These are phyloP conservation scores for Sabuloglossum arenarium DNA, from an alignment of 495 filamentous ascomycete species.

Conservation along the genomic window DNA sequence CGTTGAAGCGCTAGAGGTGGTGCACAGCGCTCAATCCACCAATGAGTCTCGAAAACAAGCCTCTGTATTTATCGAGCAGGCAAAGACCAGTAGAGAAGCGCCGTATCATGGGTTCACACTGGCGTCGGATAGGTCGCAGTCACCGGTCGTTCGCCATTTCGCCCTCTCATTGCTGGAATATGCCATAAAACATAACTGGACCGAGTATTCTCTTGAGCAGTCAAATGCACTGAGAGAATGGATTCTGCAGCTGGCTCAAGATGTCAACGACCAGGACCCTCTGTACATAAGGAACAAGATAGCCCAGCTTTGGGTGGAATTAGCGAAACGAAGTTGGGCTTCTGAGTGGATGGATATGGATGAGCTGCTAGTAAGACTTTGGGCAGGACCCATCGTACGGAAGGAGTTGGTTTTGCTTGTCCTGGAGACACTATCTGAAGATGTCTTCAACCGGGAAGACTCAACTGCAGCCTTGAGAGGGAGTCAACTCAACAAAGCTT, in stretches of 20 bases:
- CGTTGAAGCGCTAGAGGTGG: constrained; percentile 60
- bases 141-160: constrained; percentile 75
- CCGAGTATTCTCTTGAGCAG: constrained; percentile 42
- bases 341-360: constrained; percentile 93
- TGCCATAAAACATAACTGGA: constrained; percentile 64
- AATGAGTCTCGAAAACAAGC: constrained; percentile 76
- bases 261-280: constrained; percentile 51
- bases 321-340: constrained; percentile 84
- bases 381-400: constrained; percentile 50
- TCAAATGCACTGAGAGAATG: constrained; percentile 42
- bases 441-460: constrained; percentile 83
- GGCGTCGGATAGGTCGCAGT: constrained; percentile 47
- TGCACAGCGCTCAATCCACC: constrained; percentile 61
- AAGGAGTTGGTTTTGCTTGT: constrained; percentile 65
- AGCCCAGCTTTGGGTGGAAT: constrained; percentile 84
- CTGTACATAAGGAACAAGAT: constrained; percentile 80
- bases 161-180: constrained; percentile 80
- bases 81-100: constrained; percentile 57
- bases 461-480: constrained; percentile 62
- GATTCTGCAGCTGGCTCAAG: constrained; percentile 58
- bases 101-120: constrained; percentile 73
- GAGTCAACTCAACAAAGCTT: constrained; percentile 61
- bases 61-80: constrained; percentile 57
- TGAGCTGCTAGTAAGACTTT: constrained; percentile 53
- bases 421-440: constrained; percentile 85